Conservation (phyloP, 1,284 basidiomycete genomes). For the Ceratobasidium sp. region DNA sequence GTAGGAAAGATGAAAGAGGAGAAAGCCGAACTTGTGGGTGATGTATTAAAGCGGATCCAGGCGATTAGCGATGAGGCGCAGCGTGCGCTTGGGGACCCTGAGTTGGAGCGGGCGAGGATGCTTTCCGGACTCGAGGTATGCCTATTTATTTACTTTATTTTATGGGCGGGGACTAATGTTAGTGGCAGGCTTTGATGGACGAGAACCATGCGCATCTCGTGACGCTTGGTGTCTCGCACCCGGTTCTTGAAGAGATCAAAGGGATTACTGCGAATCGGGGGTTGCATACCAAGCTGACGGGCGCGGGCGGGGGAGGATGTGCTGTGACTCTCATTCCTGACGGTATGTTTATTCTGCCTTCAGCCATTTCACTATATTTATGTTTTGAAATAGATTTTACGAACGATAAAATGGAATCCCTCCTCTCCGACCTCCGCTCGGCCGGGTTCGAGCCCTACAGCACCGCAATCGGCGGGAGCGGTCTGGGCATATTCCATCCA, state of each 20-base stretch:
- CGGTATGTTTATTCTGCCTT: constrained; percentile 60
- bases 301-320: constrained; percentile 98
- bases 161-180: no score
- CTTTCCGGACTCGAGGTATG: constrained; percentile 65
- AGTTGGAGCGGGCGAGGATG: constrained; percentile 73
- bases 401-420: constrained; percentile 66
- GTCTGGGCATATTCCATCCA: constrained; percentile 87
- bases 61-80: constrained; percentile 85
- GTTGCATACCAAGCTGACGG: constrained; percentile 96
- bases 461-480: constrained; percentile 93
- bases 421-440: constrained; percentile 72
- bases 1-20: constrained; percentile 81
- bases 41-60: constrained; percentile 83
- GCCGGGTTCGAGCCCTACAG: constrained; percentile 89
- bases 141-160: no score
- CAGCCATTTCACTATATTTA: constrained; percentile 35
- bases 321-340: constrained; percentile 96
- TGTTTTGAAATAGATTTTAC: constrained; percentile 70
- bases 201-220: constrained; percentile 92
- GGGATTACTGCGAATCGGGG: constrained; percentile 78
- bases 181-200: constrained; percentile 86
- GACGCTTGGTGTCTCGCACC: constrained; percentile 94
- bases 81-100: constrained; percentile 79
- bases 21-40: constrained; percentile 84
- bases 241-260: constrained; percentile 87